phyloP scores from a whole-genome alignment of 108 stramenopile genomes.

The Chaetoceros tenuissimus region DNA sequence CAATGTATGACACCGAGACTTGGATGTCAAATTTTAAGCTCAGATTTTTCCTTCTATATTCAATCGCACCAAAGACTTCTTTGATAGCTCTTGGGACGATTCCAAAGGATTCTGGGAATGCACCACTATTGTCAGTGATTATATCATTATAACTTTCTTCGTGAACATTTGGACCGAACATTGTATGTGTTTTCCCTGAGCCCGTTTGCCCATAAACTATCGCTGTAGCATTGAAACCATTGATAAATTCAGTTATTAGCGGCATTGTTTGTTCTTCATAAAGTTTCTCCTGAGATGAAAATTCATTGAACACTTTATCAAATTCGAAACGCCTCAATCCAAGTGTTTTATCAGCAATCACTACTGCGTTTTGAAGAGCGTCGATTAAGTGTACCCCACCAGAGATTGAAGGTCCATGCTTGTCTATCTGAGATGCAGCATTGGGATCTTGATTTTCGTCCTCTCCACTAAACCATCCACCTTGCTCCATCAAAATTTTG shows the following conservation, averaged over 20 bases:
- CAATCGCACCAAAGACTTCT: conserved; percentile 5
- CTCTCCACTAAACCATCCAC: conserved; percentile 30
- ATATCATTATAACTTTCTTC: too few relatives aligned
- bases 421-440: background rate
- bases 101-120: background rate
- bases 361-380: conserved; percentile 17
- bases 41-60: conserved; percentile 5
- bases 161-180: conserved; percentile 43
- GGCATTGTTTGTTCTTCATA: conserved; percentile 24
- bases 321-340: conserved; percentile 50
- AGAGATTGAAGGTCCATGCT: conserved; percentile 6
- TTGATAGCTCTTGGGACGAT: conserved; percentile 6
- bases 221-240: conserved; percentile 51
- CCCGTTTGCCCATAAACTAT: conserved; percentile 75
- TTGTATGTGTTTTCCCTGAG: conserved; percentile 57
- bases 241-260: conserved; percentile 42
- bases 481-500: conserved; percentile 31
- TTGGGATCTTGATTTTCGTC: conserved; percentile 9
- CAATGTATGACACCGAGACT: conserved; percentile 19
- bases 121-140: background rate
- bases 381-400: conserved; percentile 31
- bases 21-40: conserved; percentile 4
- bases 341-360: conserved; percentile 37
- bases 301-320: conserved; percentile 38
- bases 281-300: conserved; percentile 19